Percentiles rank a stretch among this genome's conserved stretches.
phyloP scores from a whole-genome alignment of 345 rosid genomes.

The Stellera chamaejasme region DNA sequence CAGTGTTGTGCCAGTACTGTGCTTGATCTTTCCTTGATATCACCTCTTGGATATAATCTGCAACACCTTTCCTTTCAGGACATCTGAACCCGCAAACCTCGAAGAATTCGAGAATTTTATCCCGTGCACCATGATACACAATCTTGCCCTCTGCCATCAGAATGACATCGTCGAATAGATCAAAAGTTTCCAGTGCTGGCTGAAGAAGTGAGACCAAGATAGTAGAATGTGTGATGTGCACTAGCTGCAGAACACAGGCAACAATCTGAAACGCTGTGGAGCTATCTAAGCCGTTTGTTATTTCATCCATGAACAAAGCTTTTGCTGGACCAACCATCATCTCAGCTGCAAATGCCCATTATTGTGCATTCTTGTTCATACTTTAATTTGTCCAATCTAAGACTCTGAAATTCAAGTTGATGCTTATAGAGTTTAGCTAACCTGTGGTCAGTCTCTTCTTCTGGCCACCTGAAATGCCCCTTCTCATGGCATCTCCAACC shows the following conservation, averaged over 20 bases:
- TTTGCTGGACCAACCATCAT: conserved; percentile 60
- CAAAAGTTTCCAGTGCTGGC: conserved; percentile 57
- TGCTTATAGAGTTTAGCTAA: conserved; percentile 1
- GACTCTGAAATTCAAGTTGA: background rate
- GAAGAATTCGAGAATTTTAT: conserved; percentile 27
- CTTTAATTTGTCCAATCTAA: background rate
- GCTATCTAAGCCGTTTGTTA: conserved; percentile 62
- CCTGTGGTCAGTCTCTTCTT: conserved; percentile 46
- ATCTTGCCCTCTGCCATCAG: conserved; percentile 56
- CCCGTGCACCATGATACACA: conserved; percentile 51
- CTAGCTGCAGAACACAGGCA: conserved; percentile 48
- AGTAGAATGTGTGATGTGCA: conserved; percentile 48
- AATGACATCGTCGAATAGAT: conserved; percentile 56
- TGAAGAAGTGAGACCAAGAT: conserved; percentile 55
- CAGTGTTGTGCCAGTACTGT: conserved; percentile 38
- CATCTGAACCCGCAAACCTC: conserved; percentile 57
- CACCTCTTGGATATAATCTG: conserved; percentile 66
- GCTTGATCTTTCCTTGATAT: conserved; percentile 58
- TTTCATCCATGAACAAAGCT: conserved; percentile 67
- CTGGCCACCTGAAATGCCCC: conserved; percentile 50
- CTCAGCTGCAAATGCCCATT: conserved; percentile 36
- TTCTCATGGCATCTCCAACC: conserved; percentile 36
- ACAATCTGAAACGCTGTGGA: conserved; percentile 58
- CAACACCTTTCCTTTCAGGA: conserved; percentile 54
- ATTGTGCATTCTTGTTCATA: background rate